Base-by-base conservation (phyloP, 176 grass and related monocot genomes). In the Oryza glaberrima region DNA sequence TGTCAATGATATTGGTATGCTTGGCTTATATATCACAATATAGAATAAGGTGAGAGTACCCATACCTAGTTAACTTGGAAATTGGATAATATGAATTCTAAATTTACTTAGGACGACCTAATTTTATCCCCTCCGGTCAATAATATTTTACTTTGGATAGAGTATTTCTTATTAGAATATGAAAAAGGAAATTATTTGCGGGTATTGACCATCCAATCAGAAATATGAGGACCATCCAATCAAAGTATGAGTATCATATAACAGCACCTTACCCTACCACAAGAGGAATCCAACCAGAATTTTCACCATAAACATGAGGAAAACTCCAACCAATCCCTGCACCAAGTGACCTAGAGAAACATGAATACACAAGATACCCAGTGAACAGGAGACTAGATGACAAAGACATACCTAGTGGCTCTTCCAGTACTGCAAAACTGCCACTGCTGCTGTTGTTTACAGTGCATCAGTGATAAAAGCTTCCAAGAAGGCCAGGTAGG, bases 401-500 rank as follows among this genome's bases (percentile, higher is more conserved):
- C 58, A 7, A 7, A 23, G 58, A 63, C 58, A 63, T 63, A 63
- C 8, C 52, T 63, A 63, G 58, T 63, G 58, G 58, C 10, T 61
- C 8, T 23, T 23, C 20, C 58, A 11, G 20, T 63, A 63, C n/a
- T 69, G 32, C 61, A 68, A 69, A 66, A 66, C 47, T 72, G 49
- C 16, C 1, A 51, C 20, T 16, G 36, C 1, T 35, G 49, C 1
- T 11, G 43, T 44, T 44, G 9, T 8, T 8, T 8, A 25, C 13
- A 9, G 26, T 10, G 15, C 30, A 32, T 58, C 4, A 38, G 15
- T 0, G 52, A 19, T 46, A 66, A 68, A 75, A 87, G 78, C 85
- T 87, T 81, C 85, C 78, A 76, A 69, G 63, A 4, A n/a, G 65
- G 61, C 85, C 85, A 81, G 85, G 15, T 54, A 9, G 44, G 70